Percentiles rank a stretch among this genome's conserved stretches.
Evolutionary conservation across 2,329 filamentous ascomycete genomes (phyloP).

Genomic region (Berkeleyomyces rouxiae): DNA sequence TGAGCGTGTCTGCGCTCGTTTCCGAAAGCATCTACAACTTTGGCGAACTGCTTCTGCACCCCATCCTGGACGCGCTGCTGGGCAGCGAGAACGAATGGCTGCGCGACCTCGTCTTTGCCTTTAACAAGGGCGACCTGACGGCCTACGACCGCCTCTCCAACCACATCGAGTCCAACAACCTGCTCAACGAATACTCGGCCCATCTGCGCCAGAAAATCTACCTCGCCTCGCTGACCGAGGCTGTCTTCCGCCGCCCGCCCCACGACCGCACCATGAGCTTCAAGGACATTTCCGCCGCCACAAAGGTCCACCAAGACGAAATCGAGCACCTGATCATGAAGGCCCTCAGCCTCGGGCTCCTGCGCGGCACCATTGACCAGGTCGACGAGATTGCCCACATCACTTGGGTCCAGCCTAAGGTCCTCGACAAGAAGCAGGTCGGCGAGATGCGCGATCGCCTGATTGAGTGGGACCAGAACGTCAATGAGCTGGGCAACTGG

Average conservation of each 20-base stretch:
- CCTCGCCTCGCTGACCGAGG: slow-evolving; percentile 85
- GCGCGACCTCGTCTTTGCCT: slow-evolving; percentile 87
- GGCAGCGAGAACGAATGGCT: slow-evolving; percentile 68
- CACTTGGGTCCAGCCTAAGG: slow-evolving; percentile 98
- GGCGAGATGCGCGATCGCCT: slow-evolving; percentile 76
- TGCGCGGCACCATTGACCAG: slow-evolving; percentile 89
- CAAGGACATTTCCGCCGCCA: slow-evolving; percentile 72
- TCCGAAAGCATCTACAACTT: slow-evolving; percentile 98
- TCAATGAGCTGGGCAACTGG: slow-evolving; percentile 93
- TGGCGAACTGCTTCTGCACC: slow-evolving; percentile 92
- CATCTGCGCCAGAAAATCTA: slow-evolving; percentile 97
- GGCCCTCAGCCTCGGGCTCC: slow-evolving; percentile 79
- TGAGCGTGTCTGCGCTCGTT: slow-evolving; percentile 80
- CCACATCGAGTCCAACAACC: slow-evolving; percentile 62
- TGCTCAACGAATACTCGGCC: slow-evolving; percentile 61
- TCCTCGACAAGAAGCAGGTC: slow-evolving; percentile 89
- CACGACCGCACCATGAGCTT: slow-evolving; percentile 95
- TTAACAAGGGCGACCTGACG: slow-evolving; percentile 84
- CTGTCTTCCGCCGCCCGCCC: slow-evolving; percentile 86
- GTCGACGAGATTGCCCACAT: slow-evolving; percentile 88
- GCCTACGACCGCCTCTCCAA: slow-evolving; percentile 72
- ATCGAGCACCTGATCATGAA: slow-evolving; percentile 99
- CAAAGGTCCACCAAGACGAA: slow-evolving; percentile 76
- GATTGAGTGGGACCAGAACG: slow-evolving; percentile 88
- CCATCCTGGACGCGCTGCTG: slow-evolving; percentile 70